phyloP scores from a whole-genome alignment of 495 filamentous ascomycete genomes.

The Penicillium cataractarum region DNA sequence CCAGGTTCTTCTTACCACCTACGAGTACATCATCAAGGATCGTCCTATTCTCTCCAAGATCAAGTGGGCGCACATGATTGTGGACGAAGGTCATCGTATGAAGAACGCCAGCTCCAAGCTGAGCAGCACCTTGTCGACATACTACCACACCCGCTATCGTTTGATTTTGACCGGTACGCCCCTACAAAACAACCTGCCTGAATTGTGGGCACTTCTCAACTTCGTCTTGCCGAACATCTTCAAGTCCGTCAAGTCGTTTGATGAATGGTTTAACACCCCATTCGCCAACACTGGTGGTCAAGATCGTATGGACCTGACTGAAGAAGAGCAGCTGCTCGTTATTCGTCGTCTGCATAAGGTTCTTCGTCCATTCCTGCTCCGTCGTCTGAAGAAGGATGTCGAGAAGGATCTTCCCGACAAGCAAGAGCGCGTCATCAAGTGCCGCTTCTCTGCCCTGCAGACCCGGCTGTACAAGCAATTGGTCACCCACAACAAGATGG shows the following conservation, averaged over 20 bases:
- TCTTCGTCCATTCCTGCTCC: slow-evolving; percentile 92
- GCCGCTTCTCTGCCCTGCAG: slow-evolving; percentile 94
- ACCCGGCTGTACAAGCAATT: slow-evolving; percentile 94
- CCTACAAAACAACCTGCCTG: slow-evolving; percentile 94
- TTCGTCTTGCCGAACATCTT: slow-evolving; percentile 98
- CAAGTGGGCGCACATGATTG: slow-evolving; percentile 99
- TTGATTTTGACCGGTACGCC: slow-evolving; percentile 97
- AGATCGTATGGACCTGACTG: slow-evolving; percentile 96
- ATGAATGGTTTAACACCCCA: slow-evolving; percentile 99
- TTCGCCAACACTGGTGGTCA: slow-evolving; percentile 98
- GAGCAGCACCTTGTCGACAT: slow-evolving; percentile 89
- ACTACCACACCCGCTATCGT: slow-evolving; percentile 92
- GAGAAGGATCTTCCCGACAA: slow-evolving; percentile 98
- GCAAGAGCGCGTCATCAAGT: slow-evolving; percentile 98
- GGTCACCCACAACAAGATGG: slow-evolving; percentile 89
- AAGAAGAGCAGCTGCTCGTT: slow-evolving; percentile 99
- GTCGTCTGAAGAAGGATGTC: slow-evolving; percentile 98
- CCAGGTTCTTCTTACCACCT: slow-evolving; percentile 95
- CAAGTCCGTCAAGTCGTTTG: slow-evolving; percentile 98
- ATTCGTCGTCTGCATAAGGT: slow-evolving; percentile 99
- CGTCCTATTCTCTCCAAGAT: slow-evolving; percentile 92
- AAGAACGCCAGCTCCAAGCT: slow-evolving; percentile 98
- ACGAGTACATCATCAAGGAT: slow-evolving; percentile 99
- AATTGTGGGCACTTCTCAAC: slow-evolving; percentile 96
- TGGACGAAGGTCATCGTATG: slow-evolving; percentile 99